Base-by-base conservation (phyloP, 2,329 filamentous ascomycete species). In the Bertia moriformis region DNA sequence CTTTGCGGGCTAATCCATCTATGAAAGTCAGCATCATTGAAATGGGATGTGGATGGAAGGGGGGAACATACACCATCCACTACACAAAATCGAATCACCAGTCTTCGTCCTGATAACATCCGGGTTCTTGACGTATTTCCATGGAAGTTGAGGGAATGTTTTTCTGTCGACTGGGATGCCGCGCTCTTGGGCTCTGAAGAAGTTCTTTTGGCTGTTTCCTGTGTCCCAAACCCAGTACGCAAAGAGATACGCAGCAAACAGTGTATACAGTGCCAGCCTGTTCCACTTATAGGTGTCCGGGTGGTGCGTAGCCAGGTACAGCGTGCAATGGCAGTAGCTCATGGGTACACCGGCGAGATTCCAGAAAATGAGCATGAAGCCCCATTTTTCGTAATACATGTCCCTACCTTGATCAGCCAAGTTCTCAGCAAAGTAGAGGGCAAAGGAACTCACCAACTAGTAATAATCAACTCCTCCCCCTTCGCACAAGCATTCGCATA, bases 281-380 rank as follows among this genome's bases (percentile, higher is more conserved):
- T 77, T 77, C 73, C 76, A 82, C 33, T 62, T 64, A 59, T 88
- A 88, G 41, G 71, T 71, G 22, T 69, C 65, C 0, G 83, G 78
- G 46, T 75, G 59, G 57, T 87, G 82, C 57, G 77, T 83, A 47
- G 83, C 83, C 39, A 89, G 67, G 62, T 80, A 89, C 50, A 89
- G 70, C 19, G 78, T 84, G 67, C 79, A 86, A 66, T 88, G 83
- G 64, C 83, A 87, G 67, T 89, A 89, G 42, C 71, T 80, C 42
- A 89, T 66, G 2, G 83, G 83, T 14, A 88, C 83, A 49, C 83
- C 83, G 24, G 83, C 81, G 58, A 89, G 61, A 59, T 88, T 89
- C 83, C 83, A 89, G 69, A 88, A 89, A 55, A 86, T 86, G 45
- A 89, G 71, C 81, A 89, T 87, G 65, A 88, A 89, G 41, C 83